Evolutionary conservation across 495 filamentous ascomycete genomes (phyloP).

Genomic region (Corynascus novoguineensis): DNA sequence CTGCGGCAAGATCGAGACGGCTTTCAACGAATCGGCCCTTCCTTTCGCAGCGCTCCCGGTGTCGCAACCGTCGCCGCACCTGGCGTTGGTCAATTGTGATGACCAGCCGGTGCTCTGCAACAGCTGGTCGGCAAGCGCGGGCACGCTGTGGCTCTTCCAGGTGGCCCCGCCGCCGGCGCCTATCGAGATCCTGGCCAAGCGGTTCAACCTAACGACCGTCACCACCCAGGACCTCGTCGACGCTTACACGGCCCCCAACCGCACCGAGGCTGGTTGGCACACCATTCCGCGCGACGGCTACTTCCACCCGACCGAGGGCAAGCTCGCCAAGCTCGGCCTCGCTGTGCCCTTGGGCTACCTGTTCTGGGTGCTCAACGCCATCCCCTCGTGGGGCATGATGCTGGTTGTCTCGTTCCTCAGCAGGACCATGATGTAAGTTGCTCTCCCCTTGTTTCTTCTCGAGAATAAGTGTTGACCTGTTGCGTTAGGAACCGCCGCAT

Average conservation of each 20-base stretch:
- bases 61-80: constrained; percentile 54
- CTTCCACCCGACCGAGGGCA: constrained; percentile 77
- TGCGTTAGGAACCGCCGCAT: constrained; percentile 29
- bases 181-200: constrained; percentile 55
- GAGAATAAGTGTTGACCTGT: neutral
- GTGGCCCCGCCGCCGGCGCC: constrained; percentile 50
- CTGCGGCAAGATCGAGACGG: constrained; percentile 43
- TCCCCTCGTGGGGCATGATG: constrained; percentile 64
- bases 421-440: constrained; percentile 78
- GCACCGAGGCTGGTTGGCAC: constrained; percentile 41
- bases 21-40: constrained; percentile 57
- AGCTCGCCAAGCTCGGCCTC: constrained; percentile 59
- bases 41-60: constrained; percentile 57
- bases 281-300: constrained; percentile 57
- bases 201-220: constrained; percentile 60
- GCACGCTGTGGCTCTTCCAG: constrained; percentile 66
- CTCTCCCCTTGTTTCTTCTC: neutral
- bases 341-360: constrained; percentile 63
- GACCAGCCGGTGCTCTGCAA: constrained; percentile 73
- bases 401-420: constrained; percentile 74
- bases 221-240: constrained; percentile 57
- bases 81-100: constrained; percentile 76
- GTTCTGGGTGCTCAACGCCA: constrained; percentile 60
- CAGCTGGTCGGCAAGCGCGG: constrained; percentile 66
- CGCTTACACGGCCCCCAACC: constrained; percentile 41